phyloP scores from a whole-genome alignment of 108 stramenopile genomes.

The Bacterosira constricta region DNA sequence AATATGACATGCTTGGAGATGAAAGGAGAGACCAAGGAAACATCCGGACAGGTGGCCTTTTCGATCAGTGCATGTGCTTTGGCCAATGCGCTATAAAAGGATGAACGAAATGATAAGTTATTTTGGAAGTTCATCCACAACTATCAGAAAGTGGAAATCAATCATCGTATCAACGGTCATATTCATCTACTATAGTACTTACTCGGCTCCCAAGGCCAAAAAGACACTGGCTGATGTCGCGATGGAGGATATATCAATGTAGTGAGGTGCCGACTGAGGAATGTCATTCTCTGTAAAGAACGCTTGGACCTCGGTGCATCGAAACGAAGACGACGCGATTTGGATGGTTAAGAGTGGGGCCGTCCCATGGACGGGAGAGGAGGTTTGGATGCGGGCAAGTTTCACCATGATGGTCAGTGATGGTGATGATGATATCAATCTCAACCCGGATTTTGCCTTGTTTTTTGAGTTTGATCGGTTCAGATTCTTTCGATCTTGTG shows the following conservation, averaged over 20 bases:
- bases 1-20: slow-evolving; percentile 24
- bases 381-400: slow-evolving; percentile 45
- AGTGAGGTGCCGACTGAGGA: slow-evolving; percentile 2
- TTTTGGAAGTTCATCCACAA: no score
- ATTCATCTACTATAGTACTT: no score
- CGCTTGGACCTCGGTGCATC: slow-evolving; percentile 6
- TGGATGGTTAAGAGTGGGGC: slow-evolving; percentile 26
- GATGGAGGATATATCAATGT: slow-evolving; percentile 49
- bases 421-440: no score
- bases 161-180: no score
- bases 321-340: slow-evolving; percentile 23
- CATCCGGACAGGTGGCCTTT: slow-evolving; percentile 17
- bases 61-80: slow-evolving; percentile 39
- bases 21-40: background rate
- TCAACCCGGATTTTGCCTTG: no score
- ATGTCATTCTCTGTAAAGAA: slow-evolving; percentile 5
- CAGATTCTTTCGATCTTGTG: no score
- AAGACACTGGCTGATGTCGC: slow-evolving; percentile 46
- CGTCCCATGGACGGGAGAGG: slow-evolving; percentile 10
- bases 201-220: slow-evolving; percentile 19
- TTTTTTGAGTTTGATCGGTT: no score
- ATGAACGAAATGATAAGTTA: no score
- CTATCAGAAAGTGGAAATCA: no score
- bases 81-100: no score
- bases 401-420: slow-evolving; percentile 41